phyloP scores from a whole-genome alignment of 2,329 filamentous ascomycete species.

The Arthroderma uncinatum region DNA sequence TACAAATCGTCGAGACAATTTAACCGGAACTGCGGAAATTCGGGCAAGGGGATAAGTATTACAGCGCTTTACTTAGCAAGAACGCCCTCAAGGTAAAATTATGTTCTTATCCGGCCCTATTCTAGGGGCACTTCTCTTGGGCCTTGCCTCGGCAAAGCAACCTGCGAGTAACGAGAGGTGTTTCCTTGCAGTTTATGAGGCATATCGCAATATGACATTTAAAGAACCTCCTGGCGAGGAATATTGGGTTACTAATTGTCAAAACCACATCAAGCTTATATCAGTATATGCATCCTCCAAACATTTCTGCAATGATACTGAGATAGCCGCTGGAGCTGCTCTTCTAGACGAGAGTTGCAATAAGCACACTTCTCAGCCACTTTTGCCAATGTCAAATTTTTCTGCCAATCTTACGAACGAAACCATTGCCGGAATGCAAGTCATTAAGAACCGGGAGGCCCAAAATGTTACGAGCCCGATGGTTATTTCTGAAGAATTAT shows the following conservation, averaged over 20 bases:
- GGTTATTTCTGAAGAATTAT: slow-evolving; percentile 9
- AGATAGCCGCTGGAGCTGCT: slow-evolving; percentile 6
- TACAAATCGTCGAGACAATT: too few species aligned
- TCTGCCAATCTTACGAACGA: slow-evolving; percentile 7
- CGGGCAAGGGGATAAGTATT: too few species aligned
- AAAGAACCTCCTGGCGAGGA: background rate
- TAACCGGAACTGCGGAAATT: too few species aligned
- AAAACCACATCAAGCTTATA: background rate
- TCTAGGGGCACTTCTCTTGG: background rate
- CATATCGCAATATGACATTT: background rate
- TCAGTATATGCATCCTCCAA: slow-evolving; percentile 10
- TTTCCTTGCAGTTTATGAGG: background rate
- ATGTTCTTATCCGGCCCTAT: background rate
- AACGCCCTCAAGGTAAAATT: background rate
- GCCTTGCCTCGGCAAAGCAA: background rate
- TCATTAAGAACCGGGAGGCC: slow-evolving; percentile 8
- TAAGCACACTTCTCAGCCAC: background rate
- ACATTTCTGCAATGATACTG: slow-evolving; percentile 1
- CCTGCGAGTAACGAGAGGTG: background rate
- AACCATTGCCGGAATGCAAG: slow-evolving; percentile 7
- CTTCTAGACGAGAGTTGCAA: slow-evolving; percentile 8
- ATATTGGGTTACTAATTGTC: background rate
- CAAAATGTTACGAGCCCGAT: background rate
- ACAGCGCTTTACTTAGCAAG: too few species aligned
- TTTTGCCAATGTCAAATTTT: slow-evolving; percentile 8